phyloP scores from a whole-genome alignment of 2,329 filamentous ascomycete species.

The Hypoxylon rubiginosum region DNA sequence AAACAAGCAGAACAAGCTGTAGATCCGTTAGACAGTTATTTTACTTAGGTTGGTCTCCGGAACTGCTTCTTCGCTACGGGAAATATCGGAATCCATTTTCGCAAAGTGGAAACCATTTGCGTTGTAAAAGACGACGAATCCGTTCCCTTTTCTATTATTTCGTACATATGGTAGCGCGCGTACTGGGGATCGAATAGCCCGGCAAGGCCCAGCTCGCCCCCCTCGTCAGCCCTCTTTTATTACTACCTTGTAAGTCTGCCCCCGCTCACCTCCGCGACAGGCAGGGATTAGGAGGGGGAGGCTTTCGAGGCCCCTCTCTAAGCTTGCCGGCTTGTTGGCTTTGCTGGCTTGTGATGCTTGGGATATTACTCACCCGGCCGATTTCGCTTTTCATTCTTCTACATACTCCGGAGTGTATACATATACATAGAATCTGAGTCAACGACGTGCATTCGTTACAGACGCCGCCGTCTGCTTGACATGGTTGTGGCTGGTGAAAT shows the following conservation, averaged over 20 bases:
- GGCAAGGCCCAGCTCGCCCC: conserved; percentile 30
- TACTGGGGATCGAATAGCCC: conserved; percentile 24
- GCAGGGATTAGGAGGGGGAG: conserved; percentile 34
- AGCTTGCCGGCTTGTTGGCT: too few species aligned
- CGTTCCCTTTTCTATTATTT: conserved; percentile 23
- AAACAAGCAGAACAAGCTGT: conserved; percentile 17
- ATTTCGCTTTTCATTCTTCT: conserved; percentile 36
- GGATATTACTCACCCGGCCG: conserved; percentile 21
- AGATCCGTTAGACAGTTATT: conserved; percentile 21
- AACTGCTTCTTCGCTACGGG: conserved; percentile 32
- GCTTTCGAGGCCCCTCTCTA: conserved; percentile 6
- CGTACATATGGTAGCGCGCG: conserved; percentile 33
- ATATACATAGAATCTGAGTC: neutral
- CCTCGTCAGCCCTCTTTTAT: conserved; percentile 37
- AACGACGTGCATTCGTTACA: neutral
- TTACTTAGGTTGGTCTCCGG: conserved; percentile 22
- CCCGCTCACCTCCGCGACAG: conserved; percentile 42
- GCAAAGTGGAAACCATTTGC: conserved; percentile 28
- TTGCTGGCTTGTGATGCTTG: conserved; percentile 23
- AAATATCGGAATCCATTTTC: conserved; percentile 33
- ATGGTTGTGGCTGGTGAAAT: neutral
- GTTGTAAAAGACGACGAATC: conserved; percentile 28
- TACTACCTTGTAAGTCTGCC: conserved; percentile 45
- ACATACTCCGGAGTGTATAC: conserved; percentile 3
- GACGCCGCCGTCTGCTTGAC: neutral